Conservation (phyloP, 2,329 filamentous ascomycete species). For the Cercospora sp. region DNA sequence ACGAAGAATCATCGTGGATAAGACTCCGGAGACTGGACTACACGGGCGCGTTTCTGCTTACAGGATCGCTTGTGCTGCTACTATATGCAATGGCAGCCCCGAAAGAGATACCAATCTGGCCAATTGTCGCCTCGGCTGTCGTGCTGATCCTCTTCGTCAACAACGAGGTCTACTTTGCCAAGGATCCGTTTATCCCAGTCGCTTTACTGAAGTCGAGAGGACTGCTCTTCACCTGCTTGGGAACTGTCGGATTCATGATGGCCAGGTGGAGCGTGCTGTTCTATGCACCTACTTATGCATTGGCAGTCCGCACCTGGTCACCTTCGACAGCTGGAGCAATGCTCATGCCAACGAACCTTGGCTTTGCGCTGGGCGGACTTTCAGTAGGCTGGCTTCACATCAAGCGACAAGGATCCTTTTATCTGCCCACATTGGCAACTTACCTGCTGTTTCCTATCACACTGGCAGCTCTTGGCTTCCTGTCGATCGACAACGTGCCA, state of each 20-base stretch:
- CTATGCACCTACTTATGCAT: conserved; percentile 76
- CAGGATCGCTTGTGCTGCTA: conserved; percentile 66
- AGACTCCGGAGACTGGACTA: conserved; percentile 69
- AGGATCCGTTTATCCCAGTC: conserved; percentile 74
- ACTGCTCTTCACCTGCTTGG: conserved; percentile 70
- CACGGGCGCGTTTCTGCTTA: conserved; percentile 66
- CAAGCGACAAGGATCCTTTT: conserved; percentile 71
- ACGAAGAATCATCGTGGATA: conserved; percentile 45
- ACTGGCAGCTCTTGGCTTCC: conserved; percentile 57
- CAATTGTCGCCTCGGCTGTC: conserved; percentile 61
- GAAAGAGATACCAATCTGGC: conserved; percentile 57
- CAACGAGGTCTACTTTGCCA: conserved; percentile 63
- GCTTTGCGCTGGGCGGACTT: conserved; percentile 73
- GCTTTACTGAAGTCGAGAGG: conserved; percentile 68
- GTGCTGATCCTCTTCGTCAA: conserved; percentile 59
- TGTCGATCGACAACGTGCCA: conserved; percentile 56
- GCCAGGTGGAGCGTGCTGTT: conserved; percentile 78
- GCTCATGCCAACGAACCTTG: conserved; percentile 77
- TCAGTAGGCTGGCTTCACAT: conserved; percentile 75
- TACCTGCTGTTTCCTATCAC: conserved; percentile 63
- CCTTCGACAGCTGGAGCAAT: conserved; percentile 72
- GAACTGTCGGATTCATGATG: conserved; percentile 77
- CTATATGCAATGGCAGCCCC: conserved; percentile 69
- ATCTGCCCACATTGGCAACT: conserved; percentile 51
- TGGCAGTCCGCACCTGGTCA: conserved; percentile 69